Percentiles rank a stretch among this genome's conserved stretches.
Evolutionary conservation across 306 rosid species (phyloP).

Genomic region (Medicago arabica): DNA sequence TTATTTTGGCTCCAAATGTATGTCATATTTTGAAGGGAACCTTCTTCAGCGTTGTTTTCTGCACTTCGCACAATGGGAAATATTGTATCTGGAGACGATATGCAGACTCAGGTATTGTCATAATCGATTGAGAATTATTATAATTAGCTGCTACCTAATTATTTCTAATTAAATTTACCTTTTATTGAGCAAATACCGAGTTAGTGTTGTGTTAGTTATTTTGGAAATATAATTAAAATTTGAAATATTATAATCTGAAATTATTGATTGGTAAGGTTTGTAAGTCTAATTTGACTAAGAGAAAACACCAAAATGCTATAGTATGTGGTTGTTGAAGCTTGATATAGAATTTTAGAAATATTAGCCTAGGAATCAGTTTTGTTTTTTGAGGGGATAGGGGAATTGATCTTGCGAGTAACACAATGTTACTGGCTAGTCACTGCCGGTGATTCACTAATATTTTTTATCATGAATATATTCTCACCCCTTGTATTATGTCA

Average conservation of each 20-base stretch:
- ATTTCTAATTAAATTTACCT: background rate
- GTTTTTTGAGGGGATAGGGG: background rate
- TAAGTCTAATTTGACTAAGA: background rate
- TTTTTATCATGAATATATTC: conserved; percentile 3
- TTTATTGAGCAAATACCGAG: background rate
- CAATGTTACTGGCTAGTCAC: background rate
- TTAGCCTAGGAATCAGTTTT: background rate
- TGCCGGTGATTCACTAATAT: background rate
- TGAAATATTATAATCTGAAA: background rate
- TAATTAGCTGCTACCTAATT: conserved; percentile 19
- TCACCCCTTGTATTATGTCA: background rate
- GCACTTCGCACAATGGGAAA: conserved; percentile 96
- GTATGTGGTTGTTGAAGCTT: background rate
- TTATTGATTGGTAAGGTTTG: background rate
- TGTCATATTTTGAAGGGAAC: conserved; percentile 61
- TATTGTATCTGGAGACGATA: conserved; percentile 90
- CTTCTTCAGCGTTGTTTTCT: conserved; percentile 85
- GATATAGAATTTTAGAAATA: background rate
- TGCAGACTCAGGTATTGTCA: conserved; percentile 79
- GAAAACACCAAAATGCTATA: background rate
- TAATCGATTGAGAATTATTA: background rate
- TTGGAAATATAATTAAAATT: background rate
- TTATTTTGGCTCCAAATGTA: conserved; percentile 25
- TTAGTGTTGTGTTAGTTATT: background rate
- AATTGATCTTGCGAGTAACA: background rate